Base-by-base conservation (phyloP, 768 basidiomycete genomes). In the Mycena olivaceomarginata region DNA sequence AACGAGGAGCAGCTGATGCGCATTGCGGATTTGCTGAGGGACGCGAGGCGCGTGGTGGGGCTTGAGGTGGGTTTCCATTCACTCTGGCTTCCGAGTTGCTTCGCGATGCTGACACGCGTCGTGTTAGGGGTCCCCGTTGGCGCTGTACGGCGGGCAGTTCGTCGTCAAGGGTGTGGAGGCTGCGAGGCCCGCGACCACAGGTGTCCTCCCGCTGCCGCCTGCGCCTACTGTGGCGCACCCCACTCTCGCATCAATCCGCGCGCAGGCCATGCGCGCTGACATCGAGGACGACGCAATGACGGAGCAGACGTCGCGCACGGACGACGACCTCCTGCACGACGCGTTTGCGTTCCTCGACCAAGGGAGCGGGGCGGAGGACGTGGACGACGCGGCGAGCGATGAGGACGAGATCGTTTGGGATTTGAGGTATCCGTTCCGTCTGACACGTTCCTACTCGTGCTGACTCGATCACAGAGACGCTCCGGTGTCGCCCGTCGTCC, bases 1-100 rank as follows among this genome's bases (percentile, higher is more conserved):
- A 99, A 99, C 80, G 97, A 96, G 74, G 97, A 98, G 87, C 96
- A 98, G 80, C 86, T 99, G 57, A 98, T 99, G 96, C 90, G 98
- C 79, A 95, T 99, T 74, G 90, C 92, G 62, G 98, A 98, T 85
- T 86, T 98, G 56, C 87, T 97, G 63, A 85, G 89, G 16, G 97
- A 98, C 81, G 94, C 94, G 1, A 89, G 86, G 77, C 84, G 87
- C 7, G 83, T 98, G 31, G 90, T 90, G 37, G 88, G 89, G 72
- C 85, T 90, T 71, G 90, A 93, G 88, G 95, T 95, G 76, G 73
- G 88, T 84, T 51, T 80, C 8, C 41, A 41, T 53, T 74, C 6
- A 10, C 13, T 11, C 10, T 12, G 11, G 11, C 51, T n/a, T 40
- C 20, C 15, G 66, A 39, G 76, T 67, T 62, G 22, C 1, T 11